Evolutionary conservation across 2,329 filamentous ascomycete species (phyloP).

Genomic region (Cryphonectria naterciae): DNA sequence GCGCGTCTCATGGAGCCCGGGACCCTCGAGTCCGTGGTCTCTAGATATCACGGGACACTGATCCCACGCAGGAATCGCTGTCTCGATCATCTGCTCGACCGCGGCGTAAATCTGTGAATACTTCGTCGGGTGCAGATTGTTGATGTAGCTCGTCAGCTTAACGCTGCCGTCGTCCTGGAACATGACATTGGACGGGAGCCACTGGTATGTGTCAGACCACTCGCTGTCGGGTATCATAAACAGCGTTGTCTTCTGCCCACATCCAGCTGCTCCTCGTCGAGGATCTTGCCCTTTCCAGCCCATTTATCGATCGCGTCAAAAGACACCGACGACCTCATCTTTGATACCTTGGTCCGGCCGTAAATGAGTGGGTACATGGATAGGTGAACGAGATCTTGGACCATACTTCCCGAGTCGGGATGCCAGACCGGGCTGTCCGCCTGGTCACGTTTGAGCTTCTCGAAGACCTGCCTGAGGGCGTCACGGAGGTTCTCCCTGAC

Average conservation of each 20-base stretch:
- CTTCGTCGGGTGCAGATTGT: slow-evolving; percentile 29
- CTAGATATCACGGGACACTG: not conserved
- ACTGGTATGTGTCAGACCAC: slow-evolving; percentile 30
- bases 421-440: slow-evolving; percentile 52
- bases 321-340: slow-evolving; percentile 9
- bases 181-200: slow-evolving; percentile 30
- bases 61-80: slow-evolving; percentile 16
- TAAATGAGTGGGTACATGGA: slow-evolving; percentile 58
- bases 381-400: slow-evolving; percentile 59
- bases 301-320: slow-evolving; percentile 16
- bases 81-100: slow-evolving; percentile 27
- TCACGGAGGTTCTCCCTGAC: slow-evolving; percentile 20
- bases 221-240: not conserved
- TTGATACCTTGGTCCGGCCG: slow-evolving; percentile 40
- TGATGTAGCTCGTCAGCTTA: slow-evolving; percentile 29
- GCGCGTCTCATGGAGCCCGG: slow-evolving; percentile 11
- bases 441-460: slow-evolving; percentile 45
- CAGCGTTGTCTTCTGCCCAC: no score
- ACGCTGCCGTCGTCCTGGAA: slow-evolving; percentile 25
- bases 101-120: slow-evolving; percentile 27
- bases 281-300: slow-evolving; percentile 24
- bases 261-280: not conserved
- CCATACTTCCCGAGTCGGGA: slow-evolving; percentile 51
- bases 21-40: not conserved
- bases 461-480: slow-evolving; percentile 17